Evolutionary conservation across 768 basidiomycete genomes (phyloP).

Genomic region (Panellus pusillus): DNA sequence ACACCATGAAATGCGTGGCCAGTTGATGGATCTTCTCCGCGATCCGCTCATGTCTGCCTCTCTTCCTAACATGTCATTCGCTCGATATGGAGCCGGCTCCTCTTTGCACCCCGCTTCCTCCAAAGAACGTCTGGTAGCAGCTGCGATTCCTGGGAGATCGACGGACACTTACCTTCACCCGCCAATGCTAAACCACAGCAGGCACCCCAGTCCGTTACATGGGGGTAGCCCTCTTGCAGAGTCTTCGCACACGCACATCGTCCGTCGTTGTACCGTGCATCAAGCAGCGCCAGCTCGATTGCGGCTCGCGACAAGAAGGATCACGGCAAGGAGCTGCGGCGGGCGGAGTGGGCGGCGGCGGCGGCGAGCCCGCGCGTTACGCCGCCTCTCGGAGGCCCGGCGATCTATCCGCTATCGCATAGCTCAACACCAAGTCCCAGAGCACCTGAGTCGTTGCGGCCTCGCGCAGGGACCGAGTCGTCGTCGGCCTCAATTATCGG

Average conservation of each 20-base stretch:
- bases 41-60: constrained; percentile 44
- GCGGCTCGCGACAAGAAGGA: constrained; percentile 20
- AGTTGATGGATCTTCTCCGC: constrained; percentile 49
- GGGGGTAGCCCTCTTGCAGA: constrained; percentile 4
- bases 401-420: constrained; percentile 1
- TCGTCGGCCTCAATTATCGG: too few species aligned
- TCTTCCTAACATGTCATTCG: constrained; percentile 37
- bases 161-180: constrained; percentile 4
- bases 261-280: neutral
- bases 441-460: too few species aligned
- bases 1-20: constrained; percentile 34
- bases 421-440: neutral
- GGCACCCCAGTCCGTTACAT: constrained; percentile 8
- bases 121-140: constrained; percentile 1
- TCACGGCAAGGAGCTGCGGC: constrained; percentile 34
- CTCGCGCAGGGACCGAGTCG: too few species aligned
- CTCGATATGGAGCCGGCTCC: constrained; percentile 7
- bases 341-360: constrained; percentile 26
- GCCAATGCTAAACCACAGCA: constrained; percentile 6
- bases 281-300: neutral
- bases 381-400: neutral
- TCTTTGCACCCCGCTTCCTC: neutral
- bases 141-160: neutral
- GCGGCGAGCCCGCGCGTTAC: constrained; percentile 3
- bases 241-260: neutral